Percentiles rank a stretch among this genome's conserved stretches.
Evolutionary conservation across 164 flowering plant genomes (phyloP).

Genomic region (Stephania japonica): DNA sequence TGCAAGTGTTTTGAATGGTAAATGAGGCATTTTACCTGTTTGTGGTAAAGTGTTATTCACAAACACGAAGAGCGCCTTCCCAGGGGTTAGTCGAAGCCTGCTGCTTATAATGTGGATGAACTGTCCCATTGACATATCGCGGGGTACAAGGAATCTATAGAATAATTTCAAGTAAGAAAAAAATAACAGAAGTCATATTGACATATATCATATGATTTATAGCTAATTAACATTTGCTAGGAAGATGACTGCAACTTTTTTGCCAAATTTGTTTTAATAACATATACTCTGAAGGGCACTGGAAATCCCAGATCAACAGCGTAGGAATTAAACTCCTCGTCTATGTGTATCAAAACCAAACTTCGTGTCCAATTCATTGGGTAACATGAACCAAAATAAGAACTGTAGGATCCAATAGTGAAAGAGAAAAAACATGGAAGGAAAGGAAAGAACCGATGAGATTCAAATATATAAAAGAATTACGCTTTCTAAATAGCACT

Average conservation of each 20-base stretch:
- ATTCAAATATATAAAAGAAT: not conserved
- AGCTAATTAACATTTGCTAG: too few species aligned
- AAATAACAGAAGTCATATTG: not conserved
- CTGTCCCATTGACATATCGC: conserved; percentile 94
- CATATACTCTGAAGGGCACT: too few species aligned
- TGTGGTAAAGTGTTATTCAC: conserved; percentile 87
- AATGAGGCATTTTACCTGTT: conserved; percentile 42
- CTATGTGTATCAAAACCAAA: not conserved
- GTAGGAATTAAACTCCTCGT: not conserved
- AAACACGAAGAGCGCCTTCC: conserved; percentile 92
- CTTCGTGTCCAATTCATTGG: not conserved
- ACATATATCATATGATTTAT: not conserved
- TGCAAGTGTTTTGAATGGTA: not conserved
- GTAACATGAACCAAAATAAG: not conserved
- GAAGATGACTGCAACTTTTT: too few species aligned
- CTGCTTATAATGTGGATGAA: conserved; percentile 78
- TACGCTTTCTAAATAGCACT: not conserved
- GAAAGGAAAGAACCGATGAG: not conserved
- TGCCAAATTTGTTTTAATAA: too few species aligned
- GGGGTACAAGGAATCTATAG: conserved; percentile 76
- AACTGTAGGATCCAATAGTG: not conserved
- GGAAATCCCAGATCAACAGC: not conserved
- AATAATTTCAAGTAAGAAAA: not conserved
- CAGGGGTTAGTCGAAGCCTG: conserved; percentile 74
- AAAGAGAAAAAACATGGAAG: not conserved